Conservation (phyloP, 2,329 filamentous ascomycete species). For the Microcyclospora tardicrescens region DNA sequence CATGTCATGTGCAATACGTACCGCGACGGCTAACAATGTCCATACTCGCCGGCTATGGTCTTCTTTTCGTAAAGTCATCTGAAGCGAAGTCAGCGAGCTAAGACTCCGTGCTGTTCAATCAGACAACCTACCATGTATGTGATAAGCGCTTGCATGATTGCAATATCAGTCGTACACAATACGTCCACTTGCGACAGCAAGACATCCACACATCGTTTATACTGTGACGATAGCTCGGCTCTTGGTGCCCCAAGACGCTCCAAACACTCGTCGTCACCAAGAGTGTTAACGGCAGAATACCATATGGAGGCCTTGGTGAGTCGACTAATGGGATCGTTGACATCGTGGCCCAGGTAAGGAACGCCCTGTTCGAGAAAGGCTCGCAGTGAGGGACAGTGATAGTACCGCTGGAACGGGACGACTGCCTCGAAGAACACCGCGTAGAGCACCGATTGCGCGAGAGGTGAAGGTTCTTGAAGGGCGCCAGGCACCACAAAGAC, state of each 20-base stretch:
- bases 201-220: conserved; percentile 16
- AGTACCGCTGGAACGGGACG: conserved; percentile 18
- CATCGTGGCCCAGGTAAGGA: conserved; percentile 14
- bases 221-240: conserved; percentile 12
- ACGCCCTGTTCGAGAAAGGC: conserved; percentile 12
- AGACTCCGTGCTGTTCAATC: background rate
- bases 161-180: conserved; percentile 19
- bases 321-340: conserved; percentile 12
- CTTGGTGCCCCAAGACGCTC: conserved; percentile 8
- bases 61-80: conserved; percentile 13
- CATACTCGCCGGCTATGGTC: conserved; percentile 18
- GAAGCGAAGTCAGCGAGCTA: background rate
- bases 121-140: conserved; percentile 14
- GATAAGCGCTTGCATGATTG: conserved; percentile 19
- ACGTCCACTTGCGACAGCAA: conserved; percentile 20
- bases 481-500: conserved; percentile 23
- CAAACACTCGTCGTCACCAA: conserved; percentile 19
- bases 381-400: conserved; percentile 16
- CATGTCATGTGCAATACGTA: conserved; percentile 22
- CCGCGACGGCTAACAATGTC: conserved; percentile 18
- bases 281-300: conserved; percentile 20
- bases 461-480: conserved; percentile 12
- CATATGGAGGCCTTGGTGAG: conserved; percentile 19
- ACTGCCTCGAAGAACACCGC: conserved; percentile 16
- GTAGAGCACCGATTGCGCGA: conserved; percentile 9